phyloP scores from a whole-genome alignment of 768 basidiomycete species.

The Russula sp. region DNA sequence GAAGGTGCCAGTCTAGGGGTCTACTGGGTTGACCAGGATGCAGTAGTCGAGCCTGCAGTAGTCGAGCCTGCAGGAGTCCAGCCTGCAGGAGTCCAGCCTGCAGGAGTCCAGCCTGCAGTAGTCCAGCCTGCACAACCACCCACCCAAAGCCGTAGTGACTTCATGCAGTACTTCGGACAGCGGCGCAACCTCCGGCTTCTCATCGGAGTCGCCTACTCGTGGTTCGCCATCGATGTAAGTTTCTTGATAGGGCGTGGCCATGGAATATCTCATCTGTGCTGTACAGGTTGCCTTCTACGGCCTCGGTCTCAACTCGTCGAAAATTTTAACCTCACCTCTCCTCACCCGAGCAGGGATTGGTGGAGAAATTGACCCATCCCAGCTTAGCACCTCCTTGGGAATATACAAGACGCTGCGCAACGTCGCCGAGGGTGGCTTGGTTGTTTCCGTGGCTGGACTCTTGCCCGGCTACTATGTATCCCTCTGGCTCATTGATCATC shows the following conservation, averaged over 20 bases:
- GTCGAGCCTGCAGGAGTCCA: conserved; percentile 55
- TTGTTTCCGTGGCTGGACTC: conserved; percentile 70
- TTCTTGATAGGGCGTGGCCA: neutral
- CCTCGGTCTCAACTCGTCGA: conserved; percentile 74
- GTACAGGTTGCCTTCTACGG: conserved; percentile 80
- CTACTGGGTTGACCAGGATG: conserved; percentile 47
- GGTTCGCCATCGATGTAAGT: conserved; percentile 83
- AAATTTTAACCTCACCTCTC: conserved; percentile 55
- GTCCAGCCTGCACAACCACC: conserved; percentile 62
- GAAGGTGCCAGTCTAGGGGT: conserved; percentile 27
- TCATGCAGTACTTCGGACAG: conserved; percentile 56
- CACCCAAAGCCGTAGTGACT: conserved; percentile 60
- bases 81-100: conserved; percentile 52
- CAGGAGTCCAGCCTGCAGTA: too few relatives aligned
- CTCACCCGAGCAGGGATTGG: conserved; percentile 52
- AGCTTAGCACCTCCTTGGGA: conserved; percentile 28
- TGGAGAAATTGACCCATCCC: conserved; percentile 31
- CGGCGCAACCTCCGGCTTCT: conserved; percentile 76
- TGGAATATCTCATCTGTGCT: neutral
- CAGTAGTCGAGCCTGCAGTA: conserved; percentile 49
- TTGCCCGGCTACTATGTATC: conserved; percentile 72
- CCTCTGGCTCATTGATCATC: conserved; percentile 61
- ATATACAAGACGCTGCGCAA: conserved; percentile 54
- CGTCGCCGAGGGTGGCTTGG: conserved; percentile 64
- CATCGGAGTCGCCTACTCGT: conserved; percentile 71